phyloP scores from a whole-genome alignment of 768 basidiomycete species.

The Cubamyces sp. region DNA sequence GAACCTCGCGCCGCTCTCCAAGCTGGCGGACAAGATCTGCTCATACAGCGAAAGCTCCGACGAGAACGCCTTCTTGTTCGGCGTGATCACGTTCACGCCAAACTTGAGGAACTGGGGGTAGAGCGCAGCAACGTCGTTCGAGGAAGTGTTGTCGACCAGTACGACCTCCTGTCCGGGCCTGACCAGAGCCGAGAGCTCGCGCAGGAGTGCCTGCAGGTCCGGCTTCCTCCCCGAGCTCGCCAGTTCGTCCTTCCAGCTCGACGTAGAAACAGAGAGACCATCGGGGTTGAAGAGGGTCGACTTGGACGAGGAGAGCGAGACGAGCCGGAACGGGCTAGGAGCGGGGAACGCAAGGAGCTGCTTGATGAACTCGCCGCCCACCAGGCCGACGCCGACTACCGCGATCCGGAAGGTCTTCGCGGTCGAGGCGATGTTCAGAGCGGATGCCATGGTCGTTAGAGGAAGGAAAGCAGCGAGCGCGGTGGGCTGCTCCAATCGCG shows the following conservation, averaged over 20 bases:
- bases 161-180: conserved; percentile 58
- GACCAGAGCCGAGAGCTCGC: conserved; percentile 50
- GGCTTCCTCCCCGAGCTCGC: conserved; percentile 48
- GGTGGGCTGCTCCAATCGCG: background rate
- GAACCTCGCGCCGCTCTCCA: conserved; percentile 65
- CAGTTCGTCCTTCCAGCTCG: conserved; percentile 53
- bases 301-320: conserved; percentile 72
- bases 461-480: background rate
- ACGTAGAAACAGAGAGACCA: conserved; percentile 45
- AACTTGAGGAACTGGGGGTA: conserved; percentile 81
- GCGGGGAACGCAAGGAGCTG: conserved; percentile 74
- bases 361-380: conserved; percentile 83
- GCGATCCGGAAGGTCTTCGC: conserved; percentile 55
- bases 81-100: conserved; percentile 89
- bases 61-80: conserved; percentile 97
- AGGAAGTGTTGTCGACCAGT: conserved; percentile 91
- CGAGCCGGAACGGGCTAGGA: conserved; percentile 61
- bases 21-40: conserved; percentile 62
- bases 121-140: conserved; percentile 73
- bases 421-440: conserved; percentile 21
- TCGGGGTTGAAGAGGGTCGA: conserved; percentile 57
- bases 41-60: conserved; percentile 70
- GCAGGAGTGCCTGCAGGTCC: conserved; percentile 44
- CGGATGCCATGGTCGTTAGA: conserved; percentile 10
- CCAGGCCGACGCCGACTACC: conserved; percentile 90